Conservation (phyloP, 805 yeast genomes). For the Candida maesae region DNA sequence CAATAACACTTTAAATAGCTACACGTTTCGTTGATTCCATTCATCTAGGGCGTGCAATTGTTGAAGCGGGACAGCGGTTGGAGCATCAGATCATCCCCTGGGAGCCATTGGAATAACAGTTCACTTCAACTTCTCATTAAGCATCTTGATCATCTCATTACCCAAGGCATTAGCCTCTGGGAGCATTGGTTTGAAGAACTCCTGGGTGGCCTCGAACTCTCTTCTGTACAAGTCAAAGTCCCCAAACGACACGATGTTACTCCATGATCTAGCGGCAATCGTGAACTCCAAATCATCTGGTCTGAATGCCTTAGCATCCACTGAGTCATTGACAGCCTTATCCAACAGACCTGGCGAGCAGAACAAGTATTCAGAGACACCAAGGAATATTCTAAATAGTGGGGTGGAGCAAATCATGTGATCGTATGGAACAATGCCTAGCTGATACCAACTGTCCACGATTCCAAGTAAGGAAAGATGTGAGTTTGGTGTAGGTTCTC, state of each 20-base stretch:
- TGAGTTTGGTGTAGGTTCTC: slow-evolving; percentile 71
- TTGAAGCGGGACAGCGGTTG: too few species aligned
- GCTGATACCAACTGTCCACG: slow-evolving; percentile 88
- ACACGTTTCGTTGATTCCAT: too few species aligned
- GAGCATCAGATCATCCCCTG: too few species aligned
- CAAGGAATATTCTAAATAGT: slow-evolving; percentile 82
- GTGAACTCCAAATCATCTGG: slow-evolving; percentile 91
- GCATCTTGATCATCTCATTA: slow-evolving; percentile 85
- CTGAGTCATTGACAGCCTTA: slow-evolving; percentile 69
- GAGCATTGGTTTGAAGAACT: slow-evolving; percentile 81
- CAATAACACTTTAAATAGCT: too few species aligned
- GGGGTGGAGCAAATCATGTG: slow-evolving; percentile 98
- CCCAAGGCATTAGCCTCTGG: slow-evolving; percentile 87
- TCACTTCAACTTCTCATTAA: slow-evolving; percentile 13
- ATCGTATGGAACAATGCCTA: slow-evolving; percentile 88
- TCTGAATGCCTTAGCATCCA: slow-evolving; percentile 63
- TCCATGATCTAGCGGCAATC: slow-evolving; percentile 85
- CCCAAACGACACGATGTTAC: slow-evolving; percentile 71
- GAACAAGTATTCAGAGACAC: slow-evolving; percentile 89
- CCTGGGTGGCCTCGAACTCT: slow-evolving; percentile 75
- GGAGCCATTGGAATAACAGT: too few species aligned
- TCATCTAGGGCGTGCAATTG: too few species aligned
- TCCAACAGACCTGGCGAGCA: slow-evolving; percentile 82
- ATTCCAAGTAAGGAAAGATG: slow-evolving; percentile 86
- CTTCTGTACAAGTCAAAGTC: slow-evolving; percentile 66